A percentile compares a stretch with the other conserved stretches of the same genome.
Evolutionary conservation across 1,284 basidiomycete species (phyloP).

Genomic region (Boletus semigastroideus): DNA sequence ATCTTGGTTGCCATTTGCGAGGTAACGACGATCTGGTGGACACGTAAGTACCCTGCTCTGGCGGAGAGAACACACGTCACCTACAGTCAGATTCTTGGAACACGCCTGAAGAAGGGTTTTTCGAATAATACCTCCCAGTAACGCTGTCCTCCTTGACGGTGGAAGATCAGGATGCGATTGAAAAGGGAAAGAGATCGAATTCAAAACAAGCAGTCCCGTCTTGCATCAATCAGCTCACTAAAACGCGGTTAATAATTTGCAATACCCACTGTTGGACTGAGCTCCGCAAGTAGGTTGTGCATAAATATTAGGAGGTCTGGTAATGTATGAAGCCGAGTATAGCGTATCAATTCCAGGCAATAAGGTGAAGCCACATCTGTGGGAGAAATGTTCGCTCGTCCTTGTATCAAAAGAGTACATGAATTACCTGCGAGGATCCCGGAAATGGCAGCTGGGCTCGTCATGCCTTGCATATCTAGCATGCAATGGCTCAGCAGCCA

Average conservation of each 20-base stretch:
- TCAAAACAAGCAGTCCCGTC: slow-evolving; percentile 61
- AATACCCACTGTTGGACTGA: slow-evolving; percentile 46
- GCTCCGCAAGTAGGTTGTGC: slow-evolving; percentile 47
- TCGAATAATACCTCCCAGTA: slow-evolving; percentile 51
- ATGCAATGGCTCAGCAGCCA: slow-evolving; percentile 12
- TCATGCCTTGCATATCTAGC: slow-evolving; percentile 67
- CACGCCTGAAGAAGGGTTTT: slow-evolving; percentile 50
- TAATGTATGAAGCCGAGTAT: slow-evolving; percentile 42
- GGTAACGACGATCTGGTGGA: slow-evolving; percentile 56
- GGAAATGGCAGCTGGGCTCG: slow-evolving; percentile 45
- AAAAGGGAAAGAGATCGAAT: slow-evolving; percentile 66
- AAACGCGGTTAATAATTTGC: slow-evolving; percentile 14
- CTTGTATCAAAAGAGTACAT: slow-evolving; percentile 14
- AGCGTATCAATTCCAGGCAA: slow-evolving; percentile 29
- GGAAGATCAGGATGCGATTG: slow-evolving; percentile 45
- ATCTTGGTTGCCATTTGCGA: slow-evolving; percentile 70
- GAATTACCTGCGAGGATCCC: slow-evolving; percentile 42
- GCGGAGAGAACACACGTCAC: slow-evolving; percentile 9
- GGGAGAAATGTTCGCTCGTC: slow-evolving; percentile 18
- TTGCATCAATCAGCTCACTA: slow-evolving; percentile 17
- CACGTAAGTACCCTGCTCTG: slow-evolving; percentile 2
- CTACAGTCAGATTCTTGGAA: slow-evolving; percentile 53
- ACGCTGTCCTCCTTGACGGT: slow-evolving; percentile 37
- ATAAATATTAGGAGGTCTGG: slow-evolving; percentile 60
- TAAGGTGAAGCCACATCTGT: slow-evolving; percentile 22